Percentiles rank a stretch among this genome's conserved stretches.
Evolutionary conservation across 2,329 filamentous ascomycete species (phyloP).

Genomic region (Claviceps maximensis): DNA sequence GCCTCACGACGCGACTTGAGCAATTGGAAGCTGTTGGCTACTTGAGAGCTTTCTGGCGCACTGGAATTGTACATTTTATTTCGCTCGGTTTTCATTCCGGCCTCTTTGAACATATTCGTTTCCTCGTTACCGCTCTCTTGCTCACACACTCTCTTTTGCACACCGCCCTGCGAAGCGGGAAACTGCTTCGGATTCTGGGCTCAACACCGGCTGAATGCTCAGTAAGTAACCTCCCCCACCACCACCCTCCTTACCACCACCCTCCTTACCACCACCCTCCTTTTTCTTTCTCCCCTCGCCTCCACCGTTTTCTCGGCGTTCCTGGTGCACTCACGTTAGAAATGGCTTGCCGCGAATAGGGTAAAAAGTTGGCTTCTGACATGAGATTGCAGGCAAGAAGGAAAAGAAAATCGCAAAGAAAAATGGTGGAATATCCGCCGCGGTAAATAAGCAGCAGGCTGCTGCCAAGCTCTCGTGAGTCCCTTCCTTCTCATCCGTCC

Average conservation of each 20-base stretch:
- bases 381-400: constrained; percentile 25
- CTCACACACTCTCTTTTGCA: constrained; percentile 3
- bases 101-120: too few relatives aligned
- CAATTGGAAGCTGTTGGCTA: neutral
- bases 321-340: neutral
- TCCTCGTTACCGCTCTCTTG: neutral
- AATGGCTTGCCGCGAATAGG: neutral
- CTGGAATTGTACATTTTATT: neutral
- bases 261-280: too few relatives aligned
- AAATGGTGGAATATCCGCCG: constrained; percentile 36
- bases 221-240: constrained; percentile 13
- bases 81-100: too few relatives aligned
- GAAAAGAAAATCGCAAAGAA: constrained; percentile 43
- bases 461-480: constrained; percentile 39
- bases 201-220: constrained; percentile 23
- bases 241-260: too few relatives aligned
- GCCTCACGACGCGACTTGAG: constrained; percentile 2
- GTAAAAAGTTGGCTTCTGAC: neutral
- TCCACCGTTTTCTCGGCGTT: neutral
- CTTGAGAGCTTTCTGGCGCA: neutral
- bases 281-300: constrained; percentile 2
- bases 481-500: constrained; percentile 2
- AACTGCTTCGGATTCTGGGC: constrained; percentile 17
- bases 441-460: constrained; percentile 40
- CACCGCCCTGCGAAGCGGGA: constrained; percentile 16